Evolutionary conservation across 768 basidiomycete genomes (phyloP), one percentile per base, ranked within the genome.

Genomic region (Amanita phalloides): DNA sequence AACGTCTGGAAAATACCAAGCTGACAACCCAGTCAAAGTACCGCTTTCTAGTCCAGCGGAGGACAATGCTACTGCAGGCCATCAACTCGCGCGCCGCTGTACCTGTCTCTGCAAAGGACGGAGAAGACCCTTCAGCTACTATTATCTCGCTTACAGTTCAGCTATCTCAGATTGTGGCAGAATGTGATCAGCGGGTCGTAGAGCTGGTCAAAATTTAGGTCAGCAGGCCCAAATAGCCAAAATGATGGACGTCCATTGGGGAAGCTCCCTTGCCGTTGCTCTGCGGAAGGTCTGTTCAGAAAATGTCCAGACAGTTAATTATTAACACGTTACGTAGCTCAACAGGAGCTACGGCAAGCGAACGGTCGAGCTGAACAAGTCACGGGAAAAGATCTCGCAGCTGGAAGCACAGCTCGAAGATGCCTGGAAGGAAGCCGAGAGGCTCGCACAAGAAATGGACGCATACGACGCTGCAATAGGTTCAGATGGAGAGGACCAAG

Each of bases 401-500:
- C 74, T 90, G 20, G 73, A 84, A 57, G 83, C 75, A 11, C 84
- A 88, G 56, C 70, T 90, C 21, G 79, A 84, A 45, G 89, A 90
- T 49, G 89, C 87, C 0, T 90, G 89, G 89, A 74, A 73, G 44
- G 81, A 83, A 53, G 89, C 86, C 2, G 82, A 87, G 58, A 77
- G 76, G 38, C 69, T 89, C 57, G 89, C 87, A 1, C 63, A 69
- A 48, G 84, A 89, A 61, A 74, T 89, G 59, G 86, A 90, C 61
- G 78, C 78, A 39, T 62, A 79, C 47, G 79, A 82, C 49, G 64
- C 61, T 23, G 67, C 59, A 10, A 60, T 62, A 21, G 50, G 55
- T 21, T 65, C 61, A 45, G 65, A 66, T 48, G 64, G 66, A 32
- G 65, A 69, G 30, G 64, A 58, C 13, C 68, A 62, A 47, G 70